phyloP scores from a whole-genome alignment of 805 yeast species.

The Metschnikowia lachancei region DNA sequence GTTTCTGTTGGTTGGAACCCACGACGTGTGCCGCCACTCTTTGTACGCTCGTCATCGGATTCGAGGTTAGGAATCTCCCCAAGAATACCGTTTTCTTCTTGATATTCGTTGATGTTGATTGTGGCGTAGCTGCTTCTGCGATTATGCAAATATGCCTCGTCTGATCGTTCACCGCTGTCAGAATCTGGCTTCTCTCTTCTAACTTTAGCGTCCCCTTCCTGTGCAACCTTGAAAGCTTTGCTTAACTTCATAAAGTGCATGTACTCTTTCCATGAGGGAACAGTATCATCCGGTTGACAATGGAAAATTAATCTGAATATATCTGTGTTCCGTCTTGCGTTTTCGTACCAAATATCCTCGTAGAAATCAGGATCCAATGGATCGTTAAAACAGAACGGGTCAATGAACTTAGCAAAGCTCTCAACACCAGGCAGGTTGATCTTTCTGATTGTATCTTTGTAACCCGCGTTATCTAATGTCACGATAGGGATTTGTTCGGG shows the following conservation, averaged over 20 bases:
- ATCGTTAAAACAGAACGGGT: constrained; percentile 86
- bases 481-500: constrained; percentile 30
- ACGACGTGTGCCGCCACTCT: constrained; percentile 5
- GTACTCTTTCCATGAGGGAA: constrained; percentile 87
- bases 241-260: constrained; percentile 62
- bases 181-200: constrained; percentile 23
- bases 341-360: constrained; percentile 80
- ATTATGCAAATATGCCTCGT: constrained; percentile 9
- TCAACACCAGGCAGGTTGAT: constrained; percentile 38
- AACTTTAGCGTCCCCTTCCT: constrained; percentile 33
- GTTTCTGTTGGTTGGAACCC: constrained; percentile 6
- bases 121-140: constrained; percentile 24
- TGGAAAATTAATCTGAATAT: constrained; percentile 84
- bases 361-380: constrained; percentile 80
- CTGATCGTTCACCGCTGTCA: constrained; percentile 18
- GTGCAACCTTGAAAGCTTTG: constrained; percentile 51
- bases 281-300: constrained; percentile 91
- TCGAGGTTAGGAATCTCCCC: constrained; percentile 6
- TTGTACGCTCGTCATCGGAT: constrained; percentile 1
- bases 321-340: constrained; percentile 79
- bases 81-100: constrained; percentile 31
- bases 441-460: constrained; percentile 38
- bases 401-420: constrained; percentile 53
- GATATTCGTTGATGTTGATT: constrained; percentile 27
- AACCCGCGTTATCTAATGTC: constrained; percentile 42